Percentiles rank a stretch among this genome's conserved stretches.
Evolutionary conservation across 2,329 filamentous ascomycete species (phyloP).

Genomic region (Rachicladosporium sp.): DNA sequence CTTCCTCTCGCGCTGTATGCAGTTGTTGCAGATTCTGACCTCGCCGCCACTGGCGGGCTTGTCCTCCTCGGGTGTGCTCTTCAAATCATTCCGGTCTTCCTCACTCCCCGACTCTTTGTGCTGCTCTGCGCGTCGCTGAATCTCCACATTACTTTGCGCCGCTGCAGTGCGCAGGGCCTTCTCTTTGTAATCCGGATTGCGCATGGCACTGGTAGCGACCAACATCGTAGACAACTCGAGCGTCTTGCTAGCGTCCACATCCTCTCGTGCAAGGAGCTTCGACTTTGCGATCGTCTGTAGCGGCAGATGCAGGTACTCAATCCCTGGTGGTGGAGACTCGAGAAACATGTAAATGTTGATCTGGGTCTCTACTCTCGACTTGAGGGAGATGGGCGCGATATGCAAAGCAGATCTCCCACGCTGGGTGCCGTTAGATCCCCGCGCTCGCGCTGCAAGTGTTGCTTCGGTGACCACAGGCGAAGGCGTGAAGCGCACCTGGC

Average conservation of each 20-base stretch:
- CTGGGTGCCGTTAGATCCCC: slow-evolving; percentile 1
- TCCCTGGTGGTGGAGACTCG: slow-evolving; percentile 59
- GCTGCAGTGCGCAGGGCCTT: slow-evolving; percentile 55
- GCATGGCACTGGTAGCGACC: slow-evolving; percentile 88
- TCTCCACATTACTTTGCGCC: slow-evolving; percentile 29
- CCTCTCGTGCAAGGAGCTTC: slow-evolving; percentile 70
- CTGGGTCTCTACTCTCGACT: slow-evolving; percentile 92
- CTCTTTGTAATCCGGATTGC: slow-evolving; percentile 51
- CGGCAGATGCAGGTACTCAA: slow-evolving; percentile 74
- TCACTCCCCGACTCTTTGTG: slow-evolving; percentile 24
- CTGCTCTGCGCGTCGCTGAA: slow-evolving; percentile 30
- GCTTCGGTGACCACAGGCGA: slow-evolving; percentile 22
- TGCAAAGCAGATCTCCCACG: slow-evolving; percentile 21
- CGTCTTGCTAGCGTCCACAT: slow-evolving; percentile 56
- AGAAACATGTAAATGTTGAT: slow-evolving; percentile 78
- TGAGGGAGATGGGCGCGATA: slow-evolving; percentile 34
- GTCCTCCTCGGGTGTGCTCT: slow-evolving; percentile 48
- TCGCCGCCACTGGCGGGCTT: slow-evolving; percentile 82
- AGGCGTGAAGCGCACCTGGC: slow-evolving; percentile 21
- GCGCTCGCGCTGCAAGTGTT: slow-evolving; percentile 10
- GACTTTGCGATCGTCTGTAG: slow-evolving; percentile 88
- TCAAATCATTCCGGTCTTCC: slow-evolving; percentile 32
- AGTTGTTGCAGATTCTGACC: slow-evolving; percentile 82
- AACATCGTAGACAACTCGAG: slow-evolving; percentile 69
- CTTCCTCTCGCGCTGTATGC: slow-evolving; percentile 83